Conservation (phyloP, 306 rosid genomes). For the Biancaea sappan region DNA sequence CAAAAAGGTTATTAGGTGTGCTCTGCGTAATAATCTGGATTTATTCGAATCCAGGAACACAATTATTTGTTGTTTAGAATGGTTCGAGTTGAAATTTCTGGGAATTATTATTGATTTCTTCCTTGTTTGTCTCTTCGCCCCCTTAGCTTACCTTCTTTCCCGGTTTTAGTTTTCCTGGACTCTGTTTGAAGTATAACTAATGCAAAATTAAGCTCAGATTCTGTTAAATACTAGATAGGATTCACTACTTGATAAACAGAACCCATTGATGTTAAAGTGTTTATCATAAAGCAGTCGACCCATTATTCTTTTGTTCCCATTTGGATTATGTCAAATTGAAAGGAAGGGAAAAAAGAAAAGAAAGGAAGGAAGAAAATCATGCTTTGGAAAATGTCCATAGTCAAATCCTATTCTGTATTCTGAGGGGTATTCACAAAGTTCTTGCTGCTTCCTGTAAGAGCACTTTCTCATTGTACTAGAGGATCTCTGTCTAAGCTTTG, state of each 20-base stretch:
- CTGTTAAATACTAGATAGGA: conserved; percentile 35
- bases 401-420: conserved; percentile 23
- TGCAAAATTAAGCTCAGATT: conserved; percentile 36
- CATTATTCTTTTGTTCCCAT: conserved; percentile 31
- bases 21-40: conserved; percentile 39
- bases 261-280: conserved; percentile 35
- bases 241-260: conserved; percentile 32
- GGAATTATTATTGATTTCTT: conserved; percentile 39
- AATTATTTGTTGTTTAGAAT: conserved; percentile 35
- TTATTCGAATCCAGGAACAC: conserved; percentile 34
- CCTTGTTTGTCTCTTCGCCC: conserved; percentile 18
- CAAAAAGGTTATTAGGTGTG: neutral
- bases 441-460: conserved; percentile 30
- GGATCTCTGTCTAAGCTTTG: conserved; percentile 33
- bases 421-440: conserved; percentile 9
- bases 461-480: conserved; percentile 24
- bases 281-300: conserved; percentile 36
- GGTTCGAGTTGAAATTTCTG: conserved; percentile 40
- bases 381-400: conserved; percentile 27
- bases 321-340: conserved; percentile 21
- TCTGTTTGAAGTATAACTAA: conserved; percentile 42
- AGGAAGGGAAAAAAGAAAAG: neutral
- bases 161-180: conserved; percentile 35
- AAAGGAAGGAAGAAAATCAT: conserved; percentile 21
- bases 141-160: conserved; percentile 18